These are phyloP conservation scores for Ogataea methylovora DNA, from an alignment of 805 yeast genomes.

Conservation along the genomic window DNA sequence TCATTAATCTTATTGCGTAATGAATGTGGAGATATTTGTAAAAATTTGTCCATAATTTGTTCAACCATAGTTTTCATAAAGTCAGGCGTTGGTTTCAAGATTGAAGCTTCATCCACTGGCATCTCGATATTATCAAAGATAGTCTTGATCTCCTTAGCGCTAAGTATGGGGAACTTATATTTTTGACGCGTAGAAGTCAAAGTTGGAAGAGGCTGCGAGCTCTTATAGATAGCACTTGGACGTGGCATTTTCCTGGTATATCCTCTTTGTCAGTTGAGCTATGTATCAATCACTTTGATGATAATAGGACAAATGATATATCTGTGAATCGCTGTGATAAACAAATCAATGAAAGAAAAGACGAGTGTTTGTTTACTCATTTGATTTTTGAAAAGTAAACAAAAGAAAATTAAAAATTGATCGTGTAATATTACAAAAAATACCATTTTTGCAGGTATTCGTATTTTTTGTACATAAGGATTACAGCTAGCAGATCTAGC, in stretches of 20 bases:
- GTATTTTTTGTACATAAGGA: no score
- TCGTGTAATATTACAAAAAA: no score
- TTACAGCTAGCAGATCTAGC: no score
- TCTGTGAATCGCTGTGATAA: no score
- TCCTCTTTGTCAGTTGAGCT: neutral
- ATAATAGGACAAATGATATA: no score
- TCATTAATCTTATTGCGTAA: constrained; percentile 18
- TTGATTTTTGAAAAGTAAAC: no score
- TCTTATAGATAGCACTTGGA: constrained; percentile 26
- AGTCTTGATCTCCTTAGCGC: constrained; percentile 18
- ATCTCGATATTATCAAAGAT: constrained; percentile 22
- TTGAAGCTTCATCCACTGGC: constrained; percentile 19
- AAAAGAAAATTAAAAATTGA: no score
- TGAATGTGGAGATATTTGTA: constrained; percentile 23
- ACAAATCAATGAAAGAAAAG: no score
- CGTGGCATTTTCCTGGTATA: constrained; percentile 21
- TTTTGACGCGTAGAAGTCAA: constrained; percentile 13
- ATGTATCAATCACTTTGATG: no score
- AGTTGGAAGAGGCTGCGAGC: constrained; percentile 14
- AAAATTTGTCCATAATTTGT: constrained; percentile 26
- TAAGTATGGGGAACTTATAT: constrained; percentile 27
- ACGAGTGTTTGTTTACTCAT: no score
- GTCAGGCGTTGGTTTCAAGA: constrained; percentile 22
- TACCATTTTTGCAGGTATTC: no score
- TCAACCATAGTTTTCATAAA: constrained; percentile 26